Percentiles rank a stretch among this genome's conserved stretches.
phyloP scores from a whole-genome alignment of 192 early-diverging fungal genomes.

The Phlyctochytrium planicorne region DNA sequence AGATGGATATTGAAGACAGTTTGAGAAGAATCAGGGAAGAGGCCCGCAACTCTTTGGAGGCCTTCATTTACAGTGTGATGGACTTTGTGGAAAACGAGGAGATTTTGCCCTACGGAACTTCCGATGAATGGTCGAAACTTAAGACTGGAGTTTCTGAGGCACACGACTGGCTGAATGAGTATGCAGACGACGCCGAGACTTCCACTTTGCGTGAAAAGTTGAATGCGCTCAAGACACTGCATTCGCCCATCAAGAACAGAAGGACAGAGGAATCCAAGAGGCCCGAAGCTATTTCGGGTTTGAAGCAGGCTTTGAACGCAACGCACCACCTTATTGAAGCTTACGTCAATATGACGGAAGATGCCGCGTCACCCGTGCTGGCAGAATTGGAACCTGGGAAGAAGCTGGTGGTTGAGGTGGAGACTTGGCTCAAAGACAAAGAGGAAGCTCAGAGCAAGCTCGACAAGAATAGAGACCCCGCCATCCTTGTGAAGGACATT shows the following conservation, averaged over 20 bases:
- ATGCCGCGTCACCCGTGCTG: constrained; percentile 3
- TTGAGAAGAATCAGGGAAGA: constrained; percentile 71
- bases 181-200: constrained; percentile 63
- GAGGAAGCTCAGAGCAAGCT: constrained; percentile 60
- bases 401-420: constrained; percentile 50
- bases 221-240: constrained; percentile 39
- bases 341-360: constrained; percentile 15
- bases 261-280: constrained; percentile 56
- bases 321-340: constrained; percentile 2
- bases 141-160: constrained; percentile 51
- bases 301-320: constrained; percentile 9
- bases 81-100: constrained; percentile 81
- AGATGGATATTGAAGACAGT: constrained; percentile 74
- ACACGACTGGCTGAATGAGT: constrained; percentile 86
- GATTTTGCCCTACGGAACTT: constrained; percentile 64
- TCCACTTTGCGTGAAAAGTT: constrained; percentile 41
- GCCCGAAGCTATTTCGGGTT: constrained; percentile 31
- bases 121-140: constrained; percentile 68
- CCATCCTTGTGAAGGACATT: constrained; percentile 58
- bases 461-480: constrained; percentile 59
- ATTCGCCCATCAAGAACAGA: constrained; percentile 47
- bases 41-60: constrained; percentile 85
- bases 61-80: constrained; percentile 82
- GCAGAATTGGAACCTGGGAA: constrained; percentile 40
- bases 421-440: constrained; percentile 67